Evolutionary conservation across 257 asterid genomes (phyloP).

Genomic region (Misopates orontium): DNA sequence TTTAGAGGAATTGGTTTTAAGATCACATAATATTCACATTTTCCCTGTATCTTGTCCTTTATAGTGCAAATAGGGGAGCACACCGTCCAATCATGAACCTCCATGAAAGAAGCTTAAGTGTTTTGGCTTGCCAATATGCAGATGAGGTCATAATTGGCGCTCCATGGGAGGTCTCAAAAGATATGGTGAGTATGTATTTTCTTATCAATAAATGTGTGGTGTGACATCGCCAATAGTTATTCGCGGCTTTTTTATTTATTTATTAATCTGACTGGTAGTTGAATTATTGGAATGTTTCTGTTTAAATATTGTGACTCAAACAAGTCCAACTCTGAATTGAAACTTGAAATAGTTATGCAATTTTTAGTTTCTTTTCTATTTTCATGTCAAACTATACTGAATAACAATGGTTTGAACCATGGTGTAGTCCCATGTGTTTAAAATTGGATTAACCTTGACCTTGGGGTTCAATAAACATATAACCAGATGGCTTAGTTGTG

Average conservation of each 20-base stretch:
- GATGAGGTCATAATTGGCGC: conserved; percentile 99
- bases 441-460: too few species aligned
- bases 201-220: not conserved
- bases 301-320: not conserved
- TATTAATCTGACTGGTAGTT: too few species aligned
- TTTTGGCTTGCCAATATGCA: conserved; percentile 91
- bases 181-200: conserved; percentile 60
- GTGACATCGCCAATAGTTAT: not conserved
- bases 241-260: not conserved
- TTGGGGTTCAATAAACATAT: too few species aligned
- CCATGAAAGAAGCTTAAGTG: conserved; percentile 98
- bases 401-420: too few species aligned
- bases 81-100: conserved; percentile 99
- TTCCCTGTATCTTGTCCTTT: conserved; percentile 32
- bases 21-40: conserved; percentile 10
- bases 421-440: too few species aligned
- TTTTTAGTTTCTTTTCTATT: too few species aligned
- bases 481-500: too few species aligned
- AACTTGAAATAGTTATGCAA: too few species aligned
- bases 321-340: too few species aligned
- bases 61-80: conserved; percentile 83
- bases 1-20: not conserved
- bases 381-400: too few species aligned
- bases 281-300: not conserved
- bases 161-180: conserved; percentile 95